These are phyloP conservation scores for Asterionellopsis glacialis DNA, from an alignment of 108 stramenopile genomes.

Conservation along the genomic window DNA sequence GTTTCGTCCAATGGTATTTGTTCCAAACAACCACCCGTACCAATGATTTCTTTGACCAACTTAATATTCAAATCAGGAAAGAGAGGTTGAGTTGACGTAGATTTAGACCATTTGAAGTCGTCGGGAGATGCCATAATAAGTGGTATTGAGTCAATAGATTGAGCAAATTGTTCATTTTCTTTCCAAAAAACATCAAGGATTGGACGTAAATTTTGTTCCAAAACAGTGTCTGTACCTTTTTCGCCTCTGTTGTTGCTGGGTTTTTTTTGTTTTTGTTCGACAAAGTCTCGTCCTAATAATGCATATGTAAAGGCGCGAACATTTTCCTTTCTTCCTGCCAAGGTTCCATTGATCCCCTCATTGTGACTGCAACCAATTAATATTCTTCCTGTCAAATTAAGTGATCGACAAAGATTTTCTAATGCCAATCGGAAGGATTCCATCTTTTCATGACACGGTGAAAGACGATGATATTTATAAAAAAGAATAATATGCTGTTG, in stretches of 20 bases:
- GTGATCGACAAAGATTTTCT: slow-evolving; percentile 41
- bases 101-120: slow-evolving; percentile 73
- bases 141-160: slow-evolving; percentile 20
- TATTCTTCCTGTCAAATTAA: slow-evolving; percentile 64
- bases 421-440: slow-evolving; percentile 47
- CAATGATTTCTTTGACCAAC: slow-evolving; percentile 75
- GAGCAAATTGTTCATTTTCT: slow-evolving; percentile 40
- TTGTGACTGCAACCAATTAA: slow-evolving; percentile 57
- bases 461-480: slow-evolving; percentile 78
- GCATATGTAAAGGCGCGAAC: slow-evolving; percentile 43
- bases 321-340: slow-evolving; percentile 48
- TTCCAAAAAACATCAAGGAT: slow-evolving; percentile 35
- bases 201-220: neutral
- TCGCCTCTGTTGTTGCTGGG: neutral
- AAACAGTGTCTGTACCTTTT: neutral
- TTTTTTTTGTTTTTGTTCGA: neutral
- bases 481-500: slow-evolving; percentile 52
- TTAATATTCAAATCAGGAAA: slow-evolving; percentile 85
- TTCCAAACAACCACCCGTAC: slow-evolving; percentile 64
- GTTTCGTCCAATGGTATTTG: slow-evolving; percentile 57
- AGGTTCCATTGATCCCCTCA: slow-evolving; percentile 85
- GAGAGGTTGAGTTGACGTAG: slow-evolving; percentile 5
- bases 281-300: slow-evolving; percentile 21
- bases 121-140: slow-evolving; percentile 32
- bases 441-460: slow-evolving; percentile 24